Evolutionary conservation across 305 asterid species (phyloP), one percentile per base, ranked within the genome.

Genomic region (Withania somnifera): DNA sequence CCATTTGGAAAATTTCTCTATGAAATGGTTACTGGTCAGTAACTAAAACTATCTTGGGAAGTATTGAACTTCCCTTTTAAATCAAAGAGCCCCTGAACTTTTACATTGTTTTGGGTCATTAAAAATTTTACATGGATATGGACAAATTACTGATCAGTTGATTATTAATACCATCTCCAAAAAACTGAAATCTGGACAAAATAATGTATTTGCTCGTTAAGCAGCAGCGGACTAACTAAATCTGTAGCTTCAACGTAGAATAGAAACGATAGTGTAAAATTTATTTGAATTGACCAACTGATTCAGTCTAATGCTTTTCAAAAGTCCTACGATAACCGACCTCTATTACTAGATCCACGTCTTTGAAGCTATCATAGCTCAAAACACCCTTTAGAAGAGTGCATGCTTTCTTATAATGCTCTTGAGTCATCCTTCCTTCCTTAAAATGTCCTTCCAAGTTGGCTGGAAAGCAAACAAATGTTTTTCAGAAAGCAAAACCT

Each of bases 311-410:
- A 38, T 19, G 30, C 77, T 19, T 68, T 38, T 19, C n/a, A 36
- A 68, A 38, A 19, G 36, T 38, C 77, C n/a, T 68, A 20, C 52
- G 38, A 38, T 19, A 2, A 13, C 30, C 51, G 88, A 96, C 99
- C 99, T 96, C 99, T 86, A 96, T 94, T 86, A 94, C 99, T 97
- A 96, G 87, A 89, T 96, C 98, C 54, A 96, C 97, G 76, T 96
- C 98, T 84, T 90, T 87, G 86, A 96, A 96, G 93, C 93, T 87
- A 66, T 92, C 98, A 76, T 94, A 96, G 84, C 92, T 98, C 24
- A 96, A 93, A 11, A 66, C 83, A 51, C 99, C 99, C 85, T 90
- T 94, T 85, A 94, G 97, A 81, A 93, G 84, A 68, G 92, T 81
- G 47, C 90, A 77, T 17, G 95, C 90, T 88, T 88, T 94, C 34